A percentile compares a stretch with the other conserved stretches of the same genome.
phyloP scores from a whole-genome alignment of 331 rosid species.

The Stylosanthes scabra region DNA sequence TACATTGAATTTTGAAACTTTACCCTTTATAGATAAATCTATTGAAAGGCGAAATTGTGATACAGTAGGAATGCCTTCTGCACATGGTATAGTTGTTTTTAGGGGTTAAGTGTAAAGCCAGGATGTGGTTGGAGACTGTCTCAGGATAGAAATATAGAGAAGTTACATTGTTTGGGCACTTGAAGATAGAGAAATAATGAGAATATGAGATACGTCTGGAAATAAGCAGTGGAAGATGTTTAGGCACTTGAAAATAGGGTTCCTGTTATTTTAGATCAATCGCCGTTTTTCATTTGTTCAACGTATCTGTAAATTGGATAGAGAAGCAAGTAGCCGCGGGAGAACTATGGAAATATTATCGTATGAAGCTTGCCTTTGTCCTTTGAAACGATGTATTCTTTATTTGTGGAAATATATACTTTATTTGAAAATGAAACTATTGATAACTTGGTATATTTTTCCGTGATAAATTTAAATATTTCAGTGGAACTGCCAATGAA shows the following conservation, averaged over 20 bases:
- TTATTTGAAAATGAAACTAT: conserved; percentile 15
- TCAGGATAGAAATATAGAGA: too few species aligned
- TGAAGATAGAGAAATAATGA: background rate
- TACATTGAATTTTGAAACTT: background rate
- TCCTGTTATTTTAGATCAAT: background rate
- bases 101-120: background rate
- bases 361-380: background rate
- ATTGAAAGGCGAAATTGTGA: background rate
- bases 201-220: conserved; percentile 16
- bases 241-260: conserved; percentile 19
- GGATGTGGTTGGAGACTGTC: too few species aligned
- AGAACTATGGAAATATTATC: background rate
- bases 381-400: conserved; percentile 1
- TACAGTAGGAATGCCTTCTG: conserved; percentile 20
- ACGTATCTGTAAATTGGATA: conserved; percentile 19
- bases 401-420: background rate
- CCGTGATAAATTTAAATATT: conserved; percentile 27
- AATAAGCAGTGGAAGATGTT: conserved; percentile 25
- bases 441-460: conserved; percentile 1
- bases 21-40: too few species aligned
- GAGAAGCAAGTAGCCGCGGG: background rate
- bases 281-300: background rate
- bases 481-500: conserved; percentile 73
- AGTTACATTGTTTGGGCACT: background rate
- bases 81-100: conserved; percentile 10